These are phyloP conservation scores for Papiliotrema nemorosa DNA, from an alignment of 1,284 basidiomycete species.

Conservation along the genomic window DNA sequence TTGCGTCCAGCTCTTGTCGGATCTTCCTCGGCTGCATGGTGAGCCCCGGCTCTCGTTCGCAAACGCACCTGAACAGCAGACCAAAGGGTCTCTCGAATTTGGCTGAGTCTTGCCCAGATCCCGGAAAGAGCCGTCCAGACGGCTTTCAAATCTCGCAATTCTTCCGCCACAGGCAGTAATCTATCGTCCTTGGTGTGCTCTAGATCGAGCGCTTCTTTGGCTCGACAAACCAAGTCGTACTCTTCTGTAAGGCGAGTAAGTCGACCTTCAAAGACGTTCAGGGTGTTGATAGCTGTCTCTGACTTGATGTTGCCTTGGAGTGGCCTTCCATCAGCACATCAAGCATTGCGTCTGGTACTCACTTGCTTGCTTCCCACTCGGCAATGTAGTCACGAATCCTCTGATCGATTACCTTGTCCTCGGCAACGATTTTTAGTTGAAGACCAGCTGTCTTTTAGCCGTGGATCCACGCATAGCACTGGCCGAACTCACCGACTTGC, in stretches of 20 bases:
- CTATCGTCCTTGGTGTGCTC: conserved; percentile 86
- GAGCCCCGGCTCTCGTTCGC: neutral
- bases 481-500: conserved; percentile 53
- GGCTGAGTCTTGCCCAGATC: conserved; percentile 89
- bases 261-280: conserved; percentile 89
- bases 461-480: neutral
- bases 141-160: conserved; percentile 90
- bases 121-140: conserved; percentile 99
- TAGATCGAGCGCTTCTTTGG: conserved; percentile 94
- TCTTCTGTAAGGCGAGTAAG: conserved; percentile 86
- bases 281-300: conserved; percentile 90
- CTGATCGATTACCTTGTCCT: conserved; percentile 95
- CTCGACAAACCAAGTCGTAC: conserved; percentile 86
- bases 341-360: neutral
- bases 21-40: conserved; percentile 76
- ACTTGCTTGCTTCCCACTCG: conserved; percentile 75
- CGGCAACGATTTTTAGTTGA: conserved; percentile 97
- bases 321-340: conserved; percentile 58
- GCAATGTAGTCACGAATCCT: conserved; percentile 82
- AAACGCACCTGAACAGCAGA: conserved; percentile 63
- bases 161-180: conserved; percentile 89
- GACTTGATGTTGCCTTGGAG: conserved; percentile 94
- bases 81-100: conserved; percentile 87
- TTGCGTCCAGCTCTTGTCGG: conserved; percentile 84
- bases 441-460: conserved; percentile 67